Base-by-base conservation (phyloP, 2,329 filamentous ascomycete genomes). In the Monosporascus ibericus region DNA sequence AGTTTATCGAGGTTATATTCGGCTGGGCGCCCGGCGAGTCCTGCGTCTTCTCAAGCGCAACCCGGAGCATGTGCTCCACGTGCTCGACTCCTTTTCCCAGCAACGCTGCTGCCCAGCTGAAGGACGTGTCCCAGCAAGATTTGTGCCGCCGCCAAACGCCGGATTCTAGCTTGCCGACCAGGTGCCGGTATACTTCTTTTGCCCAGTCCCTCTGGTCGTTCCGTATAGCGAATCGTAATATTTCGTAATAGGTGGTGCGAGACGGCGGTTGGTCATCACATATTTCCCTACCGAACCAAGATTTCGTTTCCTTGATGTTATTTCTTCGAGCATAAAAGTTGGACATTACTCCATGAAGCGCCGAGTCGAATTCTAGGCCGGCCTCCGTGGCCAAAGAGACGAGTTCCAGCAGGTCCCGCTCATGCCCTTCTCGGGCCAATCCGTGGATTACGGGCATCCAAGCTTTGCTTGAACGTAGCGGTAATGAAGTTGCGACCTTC, bases 1-100 rank as follows among this genome's bases (percentile, higher is more conserved):
- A 73, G 63, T 97, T 95, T 61, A 97, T 84, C 6, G 87, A 90
- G 3, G 78, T 71, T 6, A 84, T 84, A 51, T 89, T 85, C 0
- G 90, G 82, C 6, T 74, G 68, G 3, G 78, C 59, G 17, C 72
- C 70, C 52, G 74, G 65, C 52, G 77, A 68, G 55, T 75, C 67
- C 49, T 72, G 62, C 55, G 74, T 78, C 48, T 75, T 71, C 38
- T 72, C 68, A n/a, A 75, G 68, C 77, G 90, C 86, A 20, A 85
- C 76, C 44, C 80, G 74, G 54, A 94, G 80, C 82, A 92, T 90
- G 58, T 84, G 81, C 51, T 82, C 79, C 54, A 92, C 77, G 64
- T 90, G 84, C 67, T 90, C 82, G 1, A 87, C 81, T 1, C 84
- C 82, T 64, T 86, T 88, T 20, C 85, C 87, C 51, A 79, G 68